These are phyloP conservation scores for Aspergillus transmontanensis DNA, from an alignment of 2,329 filamentous ascomycete species.

Conservation along the genomic window DNA sequence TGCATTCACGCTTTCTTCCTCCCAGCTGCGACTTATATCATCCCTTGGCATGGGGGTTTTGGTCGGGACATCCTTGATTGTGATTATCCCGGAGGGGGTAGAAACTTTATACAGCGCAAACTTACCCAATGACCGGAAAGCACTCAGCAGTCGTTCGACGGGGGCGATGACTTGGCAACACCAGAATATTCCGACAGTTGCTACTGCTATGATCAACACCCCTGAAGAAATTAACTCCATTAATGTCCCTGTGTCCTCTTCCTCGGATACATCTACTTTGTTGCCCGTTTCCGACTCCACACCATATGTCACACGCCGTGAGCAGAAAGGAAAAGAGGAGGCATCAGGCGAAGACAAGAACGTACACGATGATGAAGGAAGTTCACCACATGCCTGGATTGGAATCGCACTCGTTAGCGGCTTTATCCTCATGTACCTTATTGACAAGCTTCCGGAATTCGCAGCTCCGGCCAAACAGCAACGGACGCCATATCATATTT, in stretches of 20 bases:
- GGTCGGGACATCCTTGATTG: slow-evolving; percentile 91
- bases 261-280: neutral
- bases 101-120: slow-evolving; percentile 76
- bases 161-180: slow-evolving; percentile 33
- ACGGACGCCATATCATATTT: slow-evolving; percentile 79
- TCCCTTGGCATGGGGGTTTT: slow-evolving; percentile 91
- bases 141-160: slow-evolving; percentile 31
- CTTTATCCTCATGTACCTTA: slow-evolving; percentile 95
- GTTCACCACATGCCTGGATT: slow-evolving; percentile 71
- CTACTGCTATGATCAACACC: slow-evolving; percentile 8
- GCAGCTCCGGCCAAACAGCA: slow-evolving; percentile 66
- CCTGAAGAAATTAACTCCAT: neutral
- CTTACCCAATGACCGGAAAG: slow-evolving; percentile 32
- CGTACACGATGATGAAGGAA: slow-evolving; percentile 45
- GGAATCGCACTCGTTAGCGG: slow-evolving; percentile 84
- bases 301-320: slow-evolving; percentile 26
- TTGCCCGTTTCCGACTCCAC: slow-evolving; percentile 14
- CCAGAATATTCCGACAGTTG: slow-evolving; percentile 22
- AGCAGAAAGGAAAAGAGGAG: slow-evolving; percentile 30
- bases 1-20: slow-evolving; percentile 82
- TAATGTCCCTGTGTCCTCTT: neutral
- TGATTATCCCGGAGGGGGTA: slow-evolving; percentile 96
- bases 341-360: slow-evolving; percentile 39
- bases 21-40: slow-evolving; percentile 85
- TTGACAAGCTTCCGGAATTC: slow-evolving; percentile 81